Evolutionary conservation across 805 yeast genomes (phyloP).

Genomic region (Candida maris): DNA sequence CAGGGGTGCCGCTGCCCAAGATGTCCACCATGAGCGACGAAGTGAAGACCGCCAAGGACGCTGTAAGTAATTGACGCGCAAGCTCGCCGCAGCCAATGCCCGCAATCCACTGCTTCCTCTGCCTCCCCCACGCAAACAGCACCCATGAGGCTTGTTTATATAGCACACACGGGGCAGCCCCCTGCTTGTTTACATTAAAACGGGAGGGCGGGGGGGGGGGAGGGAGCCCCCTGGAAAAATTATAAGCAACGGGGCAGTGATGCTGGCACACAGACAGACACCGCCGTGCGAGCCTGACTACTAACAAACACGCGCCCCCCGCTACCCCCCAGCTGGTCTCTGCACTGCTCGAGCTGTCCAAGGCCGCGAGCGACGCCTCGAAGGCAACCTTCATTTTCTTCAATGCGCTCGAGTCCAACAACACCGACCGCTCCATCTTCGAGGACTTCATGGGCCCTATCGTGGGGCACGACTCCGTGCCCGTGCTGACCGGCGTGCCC

Average conservation of each 20-base stretch:
- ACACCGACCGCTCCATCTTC: conserved; percentile 26
- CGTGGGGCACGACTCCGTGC: conserved; percentile 21
- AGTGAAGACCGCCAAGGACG: conserved; percentile 29
- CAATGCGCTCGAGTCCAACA: conserved; percentile 50
- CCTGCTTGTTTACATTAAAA: too few species aligned
- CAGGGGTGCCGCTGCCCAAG: conserved; percentile 1
- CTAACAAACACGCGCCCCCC: too few species aligned
- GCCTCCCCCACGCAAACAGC: too few species aligned
- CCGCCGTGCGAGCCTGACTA: too few species aligned
- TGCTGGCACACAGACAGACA: too few species aligned
- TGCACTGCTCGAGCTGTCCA: conserved; percentile 75
- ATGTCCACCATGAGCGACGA: conserved; percentile 22
- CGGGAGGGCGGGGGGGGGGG: neutral
- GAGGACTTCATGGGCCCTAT: conserved; percentile 31
- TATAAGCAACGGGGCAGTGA: too few species aligned
- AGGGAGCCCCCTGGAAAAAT: neutral
- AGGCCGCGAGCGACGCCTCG: conserved; percentile 84
- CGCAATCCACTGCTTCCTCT: too few species aligned
- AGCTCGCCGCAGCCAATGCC: too few species aligned
- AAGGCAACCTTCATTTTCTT: conserved; percentile 74
- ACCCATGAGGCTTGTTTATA: too few species aligned
- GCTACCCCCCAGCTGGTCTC: conserved; percentile 56
- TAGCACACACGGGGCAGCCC: too few species aligned
- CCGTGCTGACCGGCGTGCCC: conserved; percentile 13
- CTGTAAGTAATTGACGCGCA: too few species aligned